phyloP scores from a whole-genome alignment of 441 rosid genomes.

The Erodium texanum region DNA sequence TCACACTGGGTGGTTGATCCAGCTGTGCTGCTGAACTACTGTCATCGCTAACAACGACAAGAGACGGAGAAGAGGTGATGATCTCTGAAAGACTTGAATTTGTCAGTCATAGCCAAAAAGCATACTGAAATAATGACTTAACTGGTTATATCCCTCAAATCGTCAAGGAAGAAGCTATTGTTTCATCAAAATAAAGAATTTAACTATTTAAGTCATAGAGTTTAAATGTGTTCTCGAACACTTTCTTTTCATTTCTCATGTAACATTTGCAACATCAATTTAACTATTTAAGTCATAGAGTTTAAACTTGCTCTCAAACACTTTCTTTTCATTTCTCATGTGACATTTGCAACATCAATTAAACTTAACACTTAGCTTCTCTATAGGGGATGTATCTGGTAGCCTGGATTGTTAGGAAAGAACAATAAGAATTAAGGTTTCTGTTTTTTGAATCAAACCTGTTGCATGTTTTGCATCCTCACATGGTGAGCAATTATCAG shows the following conservation, averaged over 20 bases:
- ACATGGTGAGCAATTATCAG: constrained; percentile 7
- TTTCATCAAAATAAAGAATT: not conserved
- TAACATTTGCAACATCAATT: too few relatives aligned
- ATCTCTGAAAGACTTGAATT: constrained; percentile 15
- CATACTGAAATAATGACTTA: not conserved
- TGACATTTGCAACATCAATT: not conserved
- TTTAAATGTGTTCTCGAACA: too few relatives aligned
- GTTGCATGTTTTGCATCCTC: constrained; percentile 14
- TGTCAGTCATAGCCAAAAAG: not conserved
- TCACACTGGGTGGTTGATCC: constrained; percentile 18
- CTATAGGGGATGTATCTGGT: not conserved
- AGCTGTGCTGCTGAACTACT: constrained; percentile 18
- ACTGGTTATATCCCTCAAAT: not conserved
- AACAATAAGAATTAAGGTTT: not conserved
- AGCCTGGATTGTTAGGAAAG: not conserved
- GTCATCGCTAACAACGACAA: constrained; percentile 5
- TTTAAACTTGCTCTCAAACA: too few relatives aligned
- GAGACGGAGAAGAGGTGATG: constrained; percentile 17
- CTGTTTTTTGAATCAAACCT: constrained; percentile 19
- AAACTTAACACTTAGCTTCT: not conserved
- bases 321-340: too few relatives aligned
- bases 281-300: too few relatives aligned
- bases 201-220: not conserved
- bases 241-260: too few relatives aligned
- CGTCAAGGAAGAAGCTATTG: not conserved